Evolutionary conservation across 1,284 basidiomycete genomes (phyloP), one percentile per base, ranked within the genome.

Genomic region (Cryptococcus sp.): DNA sequence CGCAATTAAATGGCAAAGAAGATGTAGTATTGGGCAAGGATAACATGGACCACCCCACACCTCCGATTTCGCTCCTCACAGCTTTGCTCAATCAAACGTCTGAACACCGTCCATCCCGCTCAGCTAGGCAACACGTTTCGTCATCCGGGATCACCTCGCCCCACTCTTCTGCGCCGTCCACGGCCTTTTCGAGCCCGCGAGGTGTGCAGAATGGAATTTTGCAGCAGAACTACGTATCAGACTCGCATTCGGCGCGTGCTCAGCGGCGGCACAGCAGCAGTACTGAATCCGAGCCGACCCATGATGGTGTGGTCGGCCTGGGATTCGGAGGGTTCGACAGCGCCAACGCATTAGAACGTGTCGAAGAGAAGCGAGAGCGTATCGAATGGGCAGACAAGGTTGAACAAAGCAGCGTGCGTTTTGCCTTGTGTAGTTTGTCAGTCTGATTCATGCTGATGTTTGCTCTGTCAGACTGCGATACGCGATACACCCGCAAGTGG

Each of bases 161-260:
- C 3, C 61, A 61, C 3, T 69, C 69, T 0, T 67, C 69, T 2
- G 55, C 65, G 4, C 68, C 72, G 8, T 69, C 66, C 11, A 71
- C 72, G 0, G 64, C 72, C 0, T 50, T 74, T 25, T 70, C 68
- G 5, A 70, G 67, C 22, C 72, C 71, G 1, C 52, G 47, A 5
- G 30, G 30, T 35, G 8, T 13, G 30, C 30, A 35, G 10, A 10
- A 10, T 35, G 30, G 30, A 19, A 62, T 65, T 0, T 41, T 65
- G 20, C 57, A 60, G 22, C 53, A 64, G 47, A 38, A 46, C 3
- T 52, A 59, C 25, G 20, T 47, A 47, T 13, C 42, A 49, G 22
- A 57, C 50, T n/a, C 55, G 61, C 39, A 54, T 54, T 64, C 66
- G 0, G 52, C 63, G 17, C 69, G 70, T 1, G 72, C 71, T n/a